Base-by-base conservation (phyloP, 2,329 filamentous ascomycete species). In the Ramularia collo-cygni region DNA sequence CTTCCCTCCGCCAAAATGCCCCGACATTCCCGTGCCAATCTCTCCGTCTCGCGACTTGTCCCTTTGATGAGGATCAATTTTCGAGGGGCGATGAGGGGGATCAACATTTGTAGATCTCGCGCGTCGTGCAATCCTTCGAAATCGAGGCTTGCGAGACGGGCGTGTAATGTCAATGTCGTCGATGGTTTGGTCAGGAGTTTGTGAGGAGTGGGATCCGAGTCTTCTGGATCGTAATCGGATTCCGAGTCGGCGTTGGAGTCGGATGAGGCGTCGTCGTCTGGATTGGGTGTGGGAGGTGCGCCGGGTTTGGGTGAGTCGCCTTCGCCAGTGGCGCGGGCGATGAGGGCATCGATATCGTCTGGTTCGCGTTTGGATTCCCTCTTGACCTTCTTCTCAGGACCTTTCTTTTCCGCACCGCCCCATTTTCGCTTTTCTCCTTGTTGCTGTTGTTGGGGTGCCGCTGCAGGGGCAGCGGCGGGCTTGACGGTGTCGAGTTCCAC, bases 381-480 rank as follows among this genome's bases (percentile, higher is more conserved):
- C 36, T 46, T 47, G n/a, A 40, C 28, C 38, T 44, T 29, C 37
- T 47, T 46, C 34, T 47, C 47, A 18, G 47, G 38, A 13, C 44
- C 41, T 29, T 75, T 72, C 17, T 70, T 70, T 33, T 8, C 67
- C 56, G 2, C 67, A 44, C 93, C 87, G 50, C 90, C 85, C 87
- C 90, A 96, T 63, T 87, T 93, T 45, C 92, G 78, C 66, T 98
- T 98, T 68, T 90, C 89, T 13, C 90, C 92, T n/a, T n/a, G n/a
- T n/a, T n/a, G n/a, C n/a, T n/a, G n/a, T n/a, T n/a, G n/a, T n/a
- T n/a, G n/a, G n/a, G n/a, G n/a, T n/a, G n/a, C n/a, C 14, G 95
- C 74, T 8, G 63, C 56, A 30, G 65, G 60, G 42, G 68, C 63
- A 41, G 64, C 62, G n/a, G n/a, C n/a, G 52, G 65, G 65, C 32